Evolutionary conservation across 2,329 filamentous ascomycete genomes (phyloP).

Genomic region (Trichoderma sp.): DNA sequence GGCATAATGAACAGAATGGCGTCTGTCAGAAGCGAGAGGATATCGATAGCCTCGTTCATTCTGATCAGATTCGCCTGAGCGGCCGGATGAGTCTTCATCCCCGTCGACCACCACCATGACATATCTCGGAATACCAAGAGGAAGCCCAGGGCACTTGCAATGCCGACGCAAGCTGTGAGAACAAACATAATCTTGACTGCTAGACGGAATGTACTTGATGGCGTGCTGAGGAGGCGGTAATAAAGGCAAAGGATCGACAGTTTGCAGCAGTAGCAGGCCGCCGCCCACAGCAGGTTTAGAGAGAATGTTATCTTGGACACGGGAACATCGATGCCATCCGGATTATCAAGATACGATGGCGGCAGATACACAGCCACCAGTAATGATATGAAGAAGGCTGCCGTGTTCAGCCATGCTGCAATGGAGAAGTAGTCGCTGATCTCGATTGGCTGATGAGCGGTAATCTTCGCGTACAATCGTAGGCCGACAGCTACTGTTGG

Average conservation of each 20-base stretch:
- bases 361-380: slow-evolving; percentile 7
- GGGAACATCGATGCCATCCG: slow-evolving; percentile 5
- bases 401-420: neutral
- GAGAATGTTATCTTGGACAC: slow-evolving; percentile 14
- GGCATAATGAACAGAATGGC: slow-evolving; percentile 9
- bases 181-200: slow-evolving; percentile 3
- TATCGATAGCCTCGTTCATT: slow-evolving; percentile 13
- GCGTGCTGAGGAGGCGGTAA: slow-evolving; percentile 10
- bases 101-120: slow-evolving; percentile 16
- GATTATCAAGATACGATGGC: neutral
- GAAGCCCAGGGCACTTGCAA: neutral
- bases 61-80: neutral
- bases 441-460: slow-evolving; percentile 4
- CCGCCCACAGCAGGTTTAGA: neutral
- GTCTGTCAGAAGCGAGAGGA: slow-evolving; percentile 8
- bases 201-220: neutral
- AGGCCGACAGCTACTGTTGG: slow-evolving; percentile 6
- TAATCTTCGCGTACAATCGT: slow-evolving; percentile 13
- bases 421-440: slow-evolving; percentile 12
- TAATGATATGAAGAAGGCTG: neutral
- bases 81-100: neutral
- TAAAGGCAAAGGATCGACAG: slow-evolving; percentile 9
- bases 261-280: slow-evolving; percentile 8
- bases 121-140: slow-evolving; percentile 5
- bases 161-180: neutral